Evolutionary conservation across 805 yeast species (phyloP).

Genomic region (Yamadazyma takamatsuzukensis): DNA sequence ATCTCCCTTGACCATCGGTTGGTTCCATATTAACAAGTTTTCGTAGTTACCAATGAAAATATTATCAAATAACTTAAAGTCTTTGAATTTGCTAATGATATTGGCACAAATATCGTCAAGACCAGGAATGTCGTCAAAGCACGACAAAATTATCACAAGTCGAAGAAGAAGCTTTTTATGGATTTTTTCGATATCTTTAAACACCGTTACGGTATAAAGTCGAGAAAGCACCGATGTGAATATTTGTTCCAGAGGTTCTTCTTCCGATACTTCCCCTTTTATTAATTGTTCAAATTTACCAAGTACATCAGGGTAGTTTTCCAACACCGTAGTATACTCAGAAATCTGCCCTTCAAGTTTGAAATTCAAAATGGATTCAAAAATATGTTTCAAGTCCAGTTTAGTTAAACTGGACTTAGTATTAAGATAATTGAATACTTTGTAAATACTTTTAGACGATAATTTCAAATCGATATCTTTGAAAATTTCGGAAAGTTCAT

Average conservation of each 20-base stretch:
- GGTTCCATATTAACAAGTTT: conserved; percentile 5
- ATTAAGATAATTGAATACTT: conserved; percentile 12
- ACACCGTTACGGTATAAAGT: conserved; percentile 20
- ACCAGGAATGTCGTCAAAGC: conserved; percentile 30
- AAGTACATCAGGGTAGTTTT: conserved; percentile 19
- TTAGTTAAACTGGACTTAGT: not conserved
- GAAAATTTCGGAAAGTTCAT: conserved; percentile 14
- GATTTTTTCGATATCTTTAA: conserved; percentile 23
- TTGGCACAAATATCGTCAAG: conserved; percentile 21
- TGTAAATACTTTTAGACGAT: conserved; percentile 27
- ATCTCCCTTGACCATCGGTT: conserved; percentile 7
- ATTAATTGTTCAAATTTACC: conserved; percentile 4
- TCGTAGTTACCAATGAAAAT: conserved; percentile 2
- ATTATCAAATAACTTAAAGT: conserved; percentile 14
- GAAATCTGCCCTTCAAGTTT: conserved; percentile 25
- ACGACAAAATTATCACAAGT: conserved; percentile 26
- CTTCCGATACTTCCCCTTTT: conserved; percentile 3
- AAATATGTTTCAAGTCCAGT: conserved; percentile 19
- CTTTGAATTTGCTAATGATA: conserved; percentile 20
- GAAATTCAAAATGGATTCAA: conserved; percentile 17
- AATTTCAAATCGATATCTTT: conserved; percentile 18
- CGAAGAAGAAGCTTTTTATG: conserved; percentile 29
- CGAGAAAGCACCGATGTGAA: conserved; percentile 10
- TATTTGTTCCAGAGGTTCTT: no score
- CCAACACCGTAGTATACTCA: conserved; percentile 19